A percentile compares a stretch with the other conserved stretches of the same genome.
phyloP scores from a whole-genome alignment of 2,329 filamentous ascomycete species.

The Alternaria alternata region DNA sequence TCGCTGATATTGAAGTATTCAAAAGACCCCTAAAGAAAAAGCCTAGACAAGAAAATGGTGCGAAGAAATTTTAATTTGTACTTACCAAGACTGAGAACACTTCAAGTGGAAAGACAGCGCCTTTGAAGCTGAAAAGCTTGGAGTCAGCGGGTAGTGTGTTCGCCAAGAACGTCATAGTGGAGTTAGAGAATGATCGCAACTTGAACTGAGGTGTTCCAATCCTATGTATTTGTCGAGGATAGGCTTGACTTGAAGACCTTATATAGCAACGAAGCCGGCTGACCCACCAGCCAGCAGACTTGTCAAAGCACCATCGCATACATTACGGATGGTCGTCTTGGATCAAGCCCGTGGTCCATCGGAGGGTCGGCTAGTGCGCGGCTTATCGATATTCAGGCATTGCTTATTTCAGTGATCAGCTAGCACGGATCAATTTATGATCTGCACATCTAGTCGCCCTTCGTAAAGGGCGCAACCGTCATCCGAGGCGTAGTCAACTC shows the following conservation, averaged over 20 bases:
- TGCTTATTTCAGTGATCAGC: neutral
- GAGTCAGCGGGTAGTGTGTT: neutral
- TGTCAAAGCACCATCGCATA: neutral
- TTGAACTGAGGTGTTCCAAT: neutral
- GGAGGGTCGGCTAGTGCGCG: neutral
- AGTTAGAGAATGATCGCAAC: neutral
- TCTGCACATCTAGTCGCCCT: neutral
- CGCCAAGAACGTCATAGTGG: neutral
- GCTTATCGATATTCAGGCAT: neutral
- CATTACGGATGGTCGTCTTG: neutral
- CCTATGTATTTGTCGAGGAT: neutral
- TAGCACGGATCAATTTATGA: neutral
- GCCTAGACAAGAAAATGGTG: no score
- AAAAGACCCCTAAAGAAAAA: neutral
- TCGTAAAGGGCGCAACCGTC: neutral
- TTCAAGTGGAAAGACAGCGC: neutral
- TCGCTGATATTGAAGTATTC: neutral
- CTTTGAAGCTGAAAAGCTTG: neutral
- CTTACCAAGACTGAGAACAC: neutral
- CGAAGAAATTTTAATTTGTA: neutral
- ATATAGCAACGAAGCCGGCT: neutral
- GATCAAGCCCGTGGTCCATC: neutral
- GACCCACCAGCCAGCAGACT: neutral
- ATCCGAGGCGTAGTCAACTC: neutral
- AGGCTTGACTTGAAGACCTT: neutral